These are phyloP conservation scores for Asterella californica DNA, from an alignment of 225 moss, liverwort and hornwort genomes.

Conservation along the genomic window DNA sequence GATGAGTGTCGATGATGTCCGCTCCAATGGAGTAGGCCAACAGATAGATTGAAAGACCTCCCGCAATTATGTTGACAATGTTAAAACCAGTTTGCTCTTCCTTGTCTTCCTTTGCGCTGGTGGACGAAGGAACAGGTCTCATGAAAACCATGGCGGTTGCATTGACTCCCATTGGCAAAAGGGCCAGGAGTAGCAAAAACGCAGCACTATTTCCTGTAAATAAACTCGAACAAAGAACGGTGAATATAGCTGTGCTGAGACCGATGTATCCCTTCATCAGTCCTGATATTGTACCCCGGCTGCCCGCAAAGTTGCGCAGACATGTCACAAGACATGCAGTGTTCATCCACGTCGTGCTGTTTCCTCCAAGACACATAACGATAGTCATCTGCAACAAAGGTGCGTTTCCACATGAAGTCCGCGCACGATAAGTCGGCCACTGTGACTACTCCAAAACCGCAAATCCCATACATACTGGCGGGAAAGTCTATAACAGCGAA, in stretches of 20 bases:
- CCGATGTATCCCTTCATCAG: constrained; percentile 84
- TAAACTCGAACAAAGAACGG: constrained; percentile 42
- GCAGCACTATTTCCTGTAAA: constrained; percentile 43
- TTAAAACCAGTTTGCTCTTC: constrained; percentile 36
- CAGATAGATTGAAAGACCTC: constrained; percentile 35
- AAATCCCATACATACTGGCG: background rate
- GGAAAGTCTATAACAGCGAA: background rate
- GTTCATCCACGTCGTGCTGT: constrained; percentile 95
- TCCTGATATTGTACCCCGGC: constrained; percentile 58
- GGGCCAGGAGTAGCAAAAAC: constrained; percentile 42
- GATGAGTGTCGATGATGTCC: background rate
- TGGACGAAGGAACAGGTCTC: constrained; percentile 18
- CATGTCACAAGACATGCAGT: constrained; percentile 79
- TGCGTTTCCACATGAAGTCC: background rate
- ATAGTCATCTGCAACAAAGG: constrained; percentile 65
- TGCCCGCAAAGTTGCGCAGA: constrained; percentile 63
- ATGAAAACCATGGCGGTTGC: constrained; percentile 38
- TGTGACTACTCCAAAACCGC: background rate
- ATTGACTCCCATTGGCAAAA: constrained; percentile 34
- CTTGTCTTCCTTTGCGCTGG: constrained; percentile 13
- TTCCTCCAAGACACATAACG: constrained; percentile 73
- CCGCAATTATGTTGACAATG: constrained; percentile 39
- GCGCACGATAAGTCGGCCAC: background rate
- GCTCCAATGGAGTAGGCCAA: constrained; percentile 37
- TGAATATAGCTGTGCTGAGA: constrained; percentile 82